Percentiles rank a stretch among this genome's conserved stretches.
Conservation (phyloP, 441 rosid species). For the Geranium incanum region DNA sequence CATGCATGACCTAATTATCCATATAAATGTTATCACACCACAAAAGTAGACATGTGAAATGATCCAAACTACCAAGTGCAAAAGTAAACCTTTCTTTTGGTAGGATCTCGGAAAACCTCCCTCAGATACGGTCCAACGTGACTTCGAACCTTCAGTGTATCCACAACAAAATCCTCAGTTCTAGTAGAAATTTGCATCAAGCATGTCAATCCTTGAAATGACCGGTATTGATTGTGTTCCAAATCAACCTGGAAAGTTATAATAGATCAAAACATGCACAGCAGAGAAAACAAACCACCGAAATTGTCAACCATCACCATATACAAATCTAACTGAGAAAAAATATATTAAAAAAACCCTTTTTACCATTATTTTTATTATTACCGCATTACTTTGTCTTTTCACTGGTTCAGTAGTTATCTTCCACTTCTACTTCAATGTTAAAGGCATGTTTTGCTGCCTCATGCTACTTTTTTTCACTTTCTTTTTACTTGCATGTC, state of each 20-base stretch:
- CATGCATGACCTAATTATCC: conserved; percentile 76
- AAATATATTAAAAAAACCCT: neutral
- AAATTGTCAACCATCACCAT: neutral
- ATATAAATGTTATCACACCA: conserved; percentile 27
- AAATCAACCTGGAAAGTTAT: conserved; percentile 63
- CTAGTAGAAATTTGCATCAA: conserved; percentile 93
- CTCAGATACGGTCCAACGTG: conserved; percentile 80
- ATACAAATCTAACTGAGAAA: neutral
- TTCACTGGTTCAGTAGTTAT: neutral
- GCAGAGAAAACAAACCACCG: conserved; percentile 7
- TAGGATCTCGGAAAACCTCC: conserved; percentile 80
- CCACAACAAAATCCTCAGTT: conserved; percentile 78
- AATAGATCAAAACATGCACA: neutral
- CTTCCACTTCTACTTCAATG: neutral
- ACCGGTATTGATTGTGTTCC: conserved; percentile 94
- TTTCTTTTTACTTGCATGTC: neutral
- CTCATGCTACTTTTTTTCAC: neutral
- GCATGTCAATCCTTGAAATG: conserved; percentile 94
- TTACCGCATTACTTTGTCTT: neutral
- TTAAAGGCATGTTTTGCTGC: neutral
- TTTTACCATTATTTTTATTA: neutral
- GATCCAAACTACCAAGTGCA: conserved; percentile 7
- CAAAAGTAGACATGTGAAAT: conserved; percentile 13
- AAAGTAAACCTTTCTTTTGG: conserved; percentile 67
- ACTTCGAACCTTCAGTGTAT: conserved; percentile 72